phyloP scores from a whole-genome alignment of 1,284 basidiomycete genomes.

The Ceratobasidium sp. region DNA sequence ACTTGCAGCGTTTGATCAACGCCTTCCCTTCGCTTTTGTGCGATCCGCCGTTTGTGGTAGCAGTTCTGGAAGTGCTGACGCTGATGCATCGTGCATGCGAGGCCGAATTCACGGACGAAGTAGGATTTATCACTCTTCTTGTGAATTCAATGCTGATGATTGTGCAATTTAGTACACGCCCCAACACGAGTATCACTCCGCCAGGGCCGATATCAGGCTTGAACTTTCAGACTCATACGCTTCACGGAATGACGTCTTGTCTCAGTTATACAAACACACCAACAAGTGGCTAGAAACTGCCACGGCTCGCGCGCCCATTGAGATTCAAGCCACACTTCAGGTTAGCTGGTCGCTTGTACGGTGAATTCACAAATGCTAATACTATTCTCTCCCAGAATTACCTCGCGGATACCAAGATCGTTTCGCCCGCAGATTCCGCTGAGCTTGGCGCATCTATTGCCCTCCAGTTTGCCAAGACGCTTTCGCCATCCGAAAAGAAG shows the following conservation, averaged over 20 bases:
- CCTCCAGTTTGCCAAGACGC: slow-evolving; percentile 83
- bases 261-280: slow-evolving; percentile 79
- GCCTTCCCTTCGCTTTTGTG: slow-evolving; percentile 97
- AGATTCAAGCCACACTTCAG: slow-evolving; percentile 92
- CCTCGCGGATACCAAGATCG: slow-evolving; percentile 77
- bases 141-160: slow-evolving; percentile 16
- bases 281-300: slow-evolving; percentile 88
- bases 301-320: slow-evolving; percentile 88
- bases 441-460: slow-evolving; percentile 93
- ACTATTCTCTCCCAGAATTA: slow-evolving; percentile 74
- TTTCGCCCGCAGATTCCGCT: slow-evolving; percentile 75
- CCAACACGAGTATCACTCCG: slow-evolving; percentile 84
- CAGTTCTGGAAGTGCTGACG: slow-evolving; percentile 92
- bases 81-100: slow-evolving; percentile 90
- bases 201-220: slow-evolving; percentile 79
- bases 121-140: slow-evolving; percentile 56
- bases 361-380: background rate
- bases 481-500: slow-evolving; percentile 84
- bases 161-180: slow-evolving; percentile 81
- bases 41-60: slow-evolving; percentile 87
- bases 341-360: slow-evolving; percentile 58
- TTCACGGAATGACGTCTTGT: slow-evolving; percentile 87
- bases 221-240: slow-evolving; percentile 90
- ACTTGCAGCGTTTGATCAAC: slow-evolving; percentile 87
- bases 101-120: slow-evolving; percentile 93